phyloP scores from a whole-genome alignment of 106 monocot species.

The Dendrobium officinale region DNA sequence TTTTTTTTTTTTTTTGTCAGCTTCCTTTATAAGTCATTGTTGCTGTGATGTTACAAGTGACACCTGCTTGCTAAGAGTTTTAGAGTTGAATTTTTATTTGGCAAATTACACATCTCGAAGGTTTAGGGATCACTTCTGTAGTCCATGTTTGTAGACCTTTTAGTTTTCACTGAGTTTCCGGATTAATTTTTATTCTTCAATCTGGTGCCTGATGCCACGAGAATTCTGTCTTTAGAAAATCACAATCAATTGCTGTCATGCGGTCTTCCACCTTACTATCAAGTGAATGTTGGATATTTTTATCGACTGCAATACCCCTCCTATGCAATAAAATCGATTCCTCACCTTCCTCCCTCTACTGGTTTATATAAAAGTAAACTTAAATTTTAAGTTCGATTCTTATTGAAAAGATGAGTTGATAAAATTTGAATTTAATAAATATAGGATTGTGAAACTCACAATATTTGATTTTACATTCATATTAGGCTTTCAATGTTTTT shows the following conservation, averaged over 20 bases:
- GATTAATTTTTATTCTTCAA: not conserved
- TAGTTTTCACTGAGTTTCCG: not conserved
- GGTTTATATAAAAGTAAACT: no score
- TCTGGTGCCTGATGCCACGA: not conserved
- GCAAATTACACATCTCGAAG: not conserved
- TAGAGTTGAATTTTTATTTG: not conserved
- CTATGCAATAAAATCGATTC: not conserved
- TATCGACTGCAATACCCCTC: not conserved
- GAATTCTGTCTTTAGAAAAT: not conserved
- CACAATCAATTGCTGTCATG: not conserved
- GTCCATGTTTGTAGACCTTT: not conserved
- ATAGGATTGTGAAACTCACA: no score
- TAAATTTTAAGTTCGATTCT: no score
- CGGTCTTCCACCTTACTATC: not conserved
- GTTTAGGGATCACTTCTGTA: not conserved
- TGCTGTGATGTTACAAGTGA: not conserved
- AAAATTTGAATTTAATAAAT: no score
- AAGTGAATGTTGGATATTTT: not conserved
- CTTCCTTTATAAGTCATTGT: not conserved
- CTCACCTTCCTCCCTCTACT: not conserved
- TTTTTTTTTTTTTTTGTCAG: not conserved
- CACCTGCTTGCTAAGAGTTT: not conserved
- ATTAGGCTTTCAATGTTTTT: no score
- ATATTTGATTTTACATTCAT: no score
- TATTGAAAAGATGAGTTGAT: no score